These are phyloP conservation scores for Aureobasidium leucospermi DNA, from an alignment of 2,329 filamentous ascomycete species.

Conservation along the genomic window DNA sequence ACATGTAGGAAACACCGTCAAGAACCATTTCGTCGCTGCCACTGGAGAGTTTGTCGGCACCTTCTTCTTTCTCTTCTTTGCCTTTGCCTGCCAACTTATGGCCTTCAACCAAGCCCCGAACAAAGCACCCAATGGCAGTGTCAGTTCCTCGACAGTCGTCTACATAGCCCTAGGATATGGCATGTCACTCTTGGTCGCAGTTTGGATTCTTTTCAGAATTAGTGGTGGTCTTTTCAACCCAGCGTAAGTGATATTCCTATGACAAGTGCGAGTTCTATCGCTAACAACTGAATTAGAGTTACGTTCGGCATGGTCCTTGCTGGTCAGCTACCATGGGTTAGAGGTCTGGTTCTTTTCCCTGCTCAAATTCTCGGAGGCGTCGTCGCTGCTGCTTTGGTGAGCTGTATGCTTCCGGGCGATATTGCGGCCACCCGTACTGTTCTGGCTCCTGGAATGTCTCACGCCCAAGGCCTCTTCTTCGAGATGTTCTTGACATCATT, in stretches of 20 bases:
- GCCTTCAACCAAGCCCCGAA: slow-evolving; percentile 20
- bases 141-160: slow-evolving; percentile 21
- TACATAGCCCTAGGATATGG: slow-evolving; percentile 27
- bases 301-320: slow-evolving; percentile 25
- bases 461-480: slow-evolving; percentile 26
- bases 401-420: slow-evolving; percentile 24
- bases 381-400: slow-evolving; percentile 25
- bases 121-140: slow-evolving; percentile 16
- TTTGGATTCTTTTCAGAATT: slow-evolving; percentile 25
- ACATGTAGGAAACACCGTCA: neutral
- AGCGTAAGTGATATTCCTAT: slow-evolving; percentile 9
- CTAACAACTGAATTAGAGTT: slow-evolving; percentile 16
- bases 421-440: slow-evolving; percentile 24
- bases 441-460: slow-evolving; percentile 22
- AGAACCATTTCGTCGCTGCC: slow-evolving; percentile 16
- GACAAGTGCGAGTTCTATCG: neutral
- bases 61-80: slow-evolving; percentile 30
- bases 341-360: slow-evolving; percentile 23
- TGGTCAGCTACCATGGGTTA: slow-evolving; percentile 20
- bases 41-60: slow-evolving; percentile 29
- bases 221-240: slow-evolving; percentile 24
- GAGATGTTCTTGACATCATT: slow-evolving; percentile 29
- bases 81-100: slow-evolving; percentile 23
- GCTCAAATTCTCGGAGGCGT: slow-evolving; percentile 26
- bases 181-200: slow-evolving; percentile 25